These are phyloP conservation scores for Heterobasidion annosum DNA, from an alignment of 1,284 basidiomycete species.

Conservation along the genomic window DNA sequence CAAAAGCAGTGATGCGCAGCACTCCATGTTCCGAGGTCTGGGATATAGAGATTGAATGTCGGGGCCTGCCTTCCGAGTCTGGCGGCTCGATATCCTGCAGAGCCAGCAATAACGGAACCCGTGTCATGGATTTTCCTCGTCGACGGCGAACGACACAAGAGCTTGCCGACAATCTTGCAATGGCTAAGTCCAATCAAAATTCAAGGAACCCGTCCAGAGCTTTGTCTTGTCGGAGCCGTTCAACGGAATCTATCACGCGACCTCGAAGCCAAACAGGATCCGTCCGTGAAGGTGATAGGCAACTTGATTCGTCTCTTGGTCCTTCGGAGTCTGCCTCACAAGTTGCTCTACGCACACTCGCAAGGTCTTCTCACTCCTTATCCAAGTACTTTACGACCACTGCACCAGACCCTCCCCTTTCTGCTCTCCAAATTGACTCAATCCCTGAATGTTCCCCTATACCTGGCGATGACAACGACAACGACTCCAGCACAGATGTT, in stretches of 20 bases:
- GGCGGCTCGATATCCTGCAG: not conserved
- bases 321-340: conserved; percentile 51
- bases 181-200: not conserved
- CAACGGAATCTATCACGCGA: too few species aligned
- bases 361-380: not conserved
- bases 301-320: conserved; percentile 27
- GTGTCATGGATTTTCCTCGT: not conserved
- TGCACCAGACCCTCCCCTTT: not conserved
- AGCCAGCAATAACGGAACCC: not conserved
- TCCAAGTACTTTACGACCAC: not conserved
- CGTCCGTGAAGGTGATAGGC: not conserved
- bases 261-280: not conserved
- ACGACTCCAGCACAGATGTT: too few species aligned
- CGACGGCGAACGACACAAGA: not conserved
- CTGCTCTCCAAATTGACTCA: too few species aligned
- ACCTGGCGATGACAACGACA: too few species aligned
- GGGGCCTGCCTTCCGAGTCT: conserved; percentile 11
- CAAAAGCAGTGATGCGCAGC: too few species aligned
- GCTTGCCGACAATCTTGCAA: not conserved
- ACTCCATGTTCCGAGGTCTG: conserved; percentile 43
- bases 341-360: conserved; percentile 9
- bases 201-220: too few species aligned
- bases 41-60: conserved; percentile 50
- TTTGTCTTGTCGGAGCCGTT: too few species aligned
- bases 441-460: too few species aligned